phyloP scores from a whole-genome alignment of 495 filamentous ascomycete genomes.

The Talaromyces trachyspermus region DNA sequence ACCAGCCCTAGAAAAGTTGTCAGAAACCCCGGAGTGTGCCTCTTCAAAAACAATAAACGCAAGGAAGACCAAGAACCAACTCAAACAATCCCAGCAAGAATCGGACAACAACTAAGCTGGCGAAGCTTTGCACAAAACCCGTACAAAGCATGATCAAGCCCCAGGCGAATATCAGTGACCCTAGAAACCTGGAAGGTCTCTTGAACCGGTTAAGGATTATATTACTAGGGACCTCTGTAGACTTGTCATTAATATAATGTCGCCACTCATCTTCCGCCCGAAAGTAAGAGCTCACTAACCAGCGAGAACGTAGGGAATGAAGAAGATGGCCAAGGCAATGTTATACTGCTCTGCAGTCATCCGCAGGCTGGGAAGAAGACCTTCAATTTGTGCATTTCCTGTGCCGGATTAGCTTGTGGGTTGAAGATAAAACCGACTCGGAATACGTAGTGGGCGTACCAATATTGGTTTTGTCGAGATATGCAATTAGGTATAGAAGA shows the following conservation, averaged over 20 bases:
- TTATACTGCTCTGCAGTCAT: conserved; percentile 46
- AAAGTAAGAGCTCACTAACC: conserved; percentile 6
- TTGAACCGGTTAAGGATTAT: conserved; percentile 15
- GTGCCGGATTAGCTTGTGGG: no score
- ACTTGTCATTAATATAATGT: not conserved
- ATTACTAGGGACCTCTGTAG: conserved; percentile 21
- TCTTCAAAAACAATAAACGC: not conserved
- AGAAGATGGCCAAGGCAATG: conserved; percentile 23
- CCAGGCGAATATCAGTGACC: conserved; percentile 25
- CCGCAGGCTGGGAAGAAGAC: conserved; percentile 40
- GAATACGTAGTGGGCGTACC: no score
- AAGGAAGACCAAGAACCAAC: conserved; percentile 13
- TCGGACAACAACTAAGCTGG: conserved; percentile 43
- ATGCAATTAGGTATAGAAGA: conserved; percentile 35
- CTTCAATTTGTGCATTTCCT: conserved; percentile 52
- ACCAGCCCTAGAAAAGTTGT: conserved; percentile 17
- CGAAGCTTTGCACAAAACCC: conserved; percentile 32
- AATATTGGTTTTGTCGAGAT: conserved; percentile 43
- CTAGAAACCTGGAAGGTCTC: conserved; percentile 15
- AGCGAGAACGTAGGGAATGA: conserved; percentile 10
- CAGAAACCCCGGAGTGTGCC: not conserved
- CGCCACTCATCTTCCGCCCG: not conserved
- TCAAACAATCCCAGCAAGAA: conserved; percentile 62
- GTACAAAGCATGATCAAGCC: conserved; percentile 37
- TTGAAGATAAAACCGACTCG: no score